A percentile compares a stretch with the other conserved stretches of the same genome.
Conservation (phyloP, 305 asterid genomes). For the Solanum hybrid region DNA sequence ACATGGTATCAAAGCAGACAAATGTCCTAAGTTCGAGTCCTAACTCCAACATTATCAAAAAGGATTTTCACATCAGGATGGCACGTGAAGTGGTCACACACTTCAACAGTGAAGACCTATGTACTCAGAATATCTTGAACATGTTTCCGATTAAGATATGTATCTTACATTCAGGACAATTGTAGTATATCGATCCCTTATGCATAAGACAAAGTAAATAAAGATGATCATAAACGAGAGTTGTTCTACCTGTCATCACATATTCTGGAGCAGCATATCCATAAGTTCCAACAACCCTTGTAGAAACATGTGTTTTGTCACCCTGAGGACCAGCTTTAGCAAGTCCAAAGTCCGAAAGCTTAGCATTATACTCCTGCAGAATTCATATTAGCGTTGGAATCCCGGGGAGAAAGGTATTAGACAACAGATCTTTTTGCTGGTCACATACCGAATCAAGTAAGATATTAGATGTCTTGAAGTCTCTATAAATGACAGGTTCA, state of each 20-base stretch:
- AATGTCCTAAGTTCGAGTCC: neutral
- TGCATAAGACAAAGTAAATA: neutral
- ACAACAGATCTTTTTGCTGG: neutral
- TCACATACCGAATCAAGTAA: constrained; percentile 70
- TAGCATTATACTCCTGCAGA: constrained; percentile 74
- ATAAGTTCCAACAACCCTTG: constrained; percentile 82
- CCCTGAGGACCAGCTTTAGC: constrained; percentile 98
- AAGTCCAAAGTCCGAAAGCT: constrained; percentile 91
- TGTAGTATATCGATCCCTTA: neutral
- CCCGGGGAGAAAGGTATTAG: neutral
- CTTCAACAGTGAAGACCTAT: neutral
- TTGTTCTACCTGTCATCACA: constrained; percentile 77
- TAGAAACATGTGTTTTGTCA: constrained; percentile 91
- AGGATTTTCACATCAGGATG: neutral
- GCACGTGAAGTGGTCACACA: neutral
- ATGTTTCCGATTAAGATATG: neutral
- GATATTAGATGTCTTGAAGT: constrained; percentile 96
- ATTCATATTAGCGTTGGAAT: neutral
- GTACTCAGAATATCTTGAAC: neutral
- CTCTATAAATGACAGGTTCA: constrained; percentile 88
- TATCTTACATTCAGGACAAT: neutral
- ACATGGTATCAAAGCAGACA: neutral
- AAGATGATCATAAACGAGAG: neutral
- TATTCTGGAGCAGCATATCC: constrained; percentile 96
- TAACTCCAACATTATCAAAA: neutral